phyloP scores from a whole-genome alignment of 495 filamentous ascomycete genomes.

The Hamigera avellanea region DNA sequence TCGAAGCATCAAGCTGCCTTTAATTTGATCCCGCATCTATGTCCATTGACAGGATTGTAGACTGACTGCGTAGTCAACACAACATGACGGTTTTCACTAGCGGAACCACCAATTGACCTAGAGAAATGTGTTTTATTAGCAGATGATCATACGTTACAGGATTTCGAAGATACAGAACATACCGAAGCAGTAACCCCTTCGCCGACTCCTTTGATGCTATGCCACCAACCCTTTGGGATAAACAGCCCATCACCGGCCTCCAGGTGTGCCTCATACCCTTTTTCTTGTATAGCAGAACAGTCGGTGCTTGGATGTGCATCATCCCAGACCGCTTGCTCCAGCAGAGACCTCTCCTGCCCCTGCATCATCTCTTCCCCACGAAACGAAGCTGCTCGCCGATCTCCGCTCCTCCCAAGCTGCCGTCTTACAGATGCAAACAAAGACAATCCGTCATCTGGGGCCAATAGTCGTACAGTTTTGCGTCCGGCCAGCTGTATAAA shows the following conservation, averaged over 20 bases:
- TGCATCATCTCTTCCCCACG: conserved; percentile 91
- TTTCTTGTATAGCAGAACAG: conserved; percentile 6
- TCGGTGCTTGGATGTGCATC: conserved; percentile 11
- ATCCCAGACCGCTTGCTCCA: conserved; percentile 65
- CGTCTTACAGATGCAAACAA: conserved; percentile 49
- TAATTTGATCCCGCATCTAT: too few relatives aligned
- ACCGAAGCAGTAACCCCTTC: conserved; percentile 55
- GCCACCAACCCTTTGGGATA: conserved; percentile 93
- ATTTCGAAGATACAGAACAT: conserved; percentile 16
- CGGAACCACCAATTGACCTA: conserved; percentile 93
- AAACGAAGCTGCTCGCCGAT: conserved; percentile 40
- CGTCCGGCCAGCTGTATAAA: conserved; percentile 71
- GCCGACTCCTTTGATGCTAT: conserved; percentile 71
- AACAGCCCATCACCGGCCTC: conserved; percentile 64
- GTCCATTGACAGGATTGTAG: too few relatives aligned
- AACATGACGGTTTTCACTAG: conserved; percentile 22
- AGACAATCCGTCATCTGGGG: conserved; percentile 44
- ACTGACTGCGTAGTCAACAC: too few relatives aligned
- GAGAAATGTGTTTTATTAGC: conserved; percentile 19
- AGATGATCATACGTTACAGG: conserved; percentile 1
- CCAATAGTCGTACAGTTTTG: conserved; percentile 63
- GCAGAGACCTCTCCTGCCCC: conserved; percentile 49
- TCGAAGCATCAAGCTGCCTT: too few relatives aligned
- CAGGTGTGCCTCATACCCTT: conserved; percentile 47
- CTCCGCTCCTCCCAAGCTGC: conserved; percentile 27